A percentile compares a stretch with the other conserved stretches of the same genome.
Conservation (phyloP, 2,329 filamentous ascomycete genomes). For the Fusarium nelsonii region DNA sequence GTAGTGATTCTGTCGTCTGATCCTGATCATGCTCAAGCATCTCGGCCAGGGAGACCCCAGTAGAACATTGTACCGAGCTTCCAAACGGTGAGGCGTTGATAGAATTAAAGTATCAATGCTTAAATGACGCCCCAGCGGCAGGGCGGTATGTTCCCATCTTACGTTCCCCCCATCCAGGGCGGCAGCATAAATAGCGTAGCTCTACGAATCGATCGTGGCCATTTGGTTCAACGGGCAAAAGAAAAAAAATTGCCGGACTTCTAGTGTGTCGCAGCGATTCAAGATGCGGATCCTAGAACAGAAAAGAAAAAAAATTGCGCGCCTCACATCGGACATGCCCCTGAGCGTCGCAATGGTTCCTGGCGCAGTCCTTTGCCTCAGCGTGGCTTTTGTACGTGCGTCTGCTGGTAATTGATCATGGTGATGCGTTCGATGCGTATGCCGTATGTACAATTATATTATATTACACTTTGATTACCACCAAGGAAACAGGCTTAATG, state of each 20-base stretch:
- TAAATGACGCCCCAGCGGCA: constrained; percentile 21
- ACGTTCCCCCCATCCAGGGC: neutral
- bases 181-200: constrained; percentile 20
- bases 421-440: neutral
- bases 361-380: neutral
- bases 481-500: neutral
- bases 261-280: constrained; percentile 9
- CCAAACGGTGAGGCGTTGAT: constrained; percentile 40
- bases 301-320: constrained; percentile 21
- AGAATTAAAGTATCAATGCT: constrained; percentile 21
- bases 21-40: constrained; percentile 4
- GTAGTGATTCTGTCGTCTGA: neutral
- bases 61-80: constrained; percentile 5
- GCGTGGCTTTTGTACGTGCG: neutral
- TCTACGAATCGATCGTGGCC: constrained; percentile 28
- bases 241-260: constrained; percentile 6
- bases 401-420: neutral
- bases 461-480: constrained; percentile 6
- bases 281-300: constrained; percentile 15
- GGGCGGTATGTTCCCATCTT: constrained; percentile 21
- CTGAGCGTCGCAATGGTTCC: constrained; percentile 4
- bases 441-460: neutral
- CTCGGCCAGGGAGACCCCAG: constrained; percentile 14
- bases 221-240: constrained; percentile 22
- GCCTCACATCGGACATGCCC: neutral